Conservation (phyloP, 23 red algal genomes). For the Gracilaria vermiculophylla region DNA sequence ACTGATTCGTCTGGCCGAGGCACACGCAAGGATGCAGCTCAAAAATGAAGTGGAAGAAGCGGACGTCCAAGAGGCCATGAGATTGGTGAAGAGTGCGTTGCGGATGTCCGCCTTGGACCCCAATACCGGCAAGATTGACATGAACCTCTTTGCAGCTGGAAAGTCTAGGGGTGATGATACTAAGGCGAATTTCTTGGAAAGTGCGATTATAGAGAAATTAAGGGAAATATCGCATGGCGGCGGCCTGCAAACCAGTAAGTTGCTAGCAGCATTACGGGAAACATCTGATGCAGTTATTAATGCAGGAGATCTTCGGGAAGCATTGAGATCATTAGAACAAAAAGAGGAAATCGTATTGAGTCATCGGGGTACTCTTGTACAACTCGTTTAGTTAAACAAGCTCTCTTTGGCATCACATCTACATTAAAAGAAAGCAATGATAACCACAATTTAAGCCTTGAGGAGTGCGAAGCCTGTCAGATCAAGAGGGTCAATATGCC, state of each 20-base stretch:
- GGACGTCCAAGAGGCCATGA: constrained; percentile 93
- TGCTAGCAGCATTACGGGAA: constrained; percentile 38
- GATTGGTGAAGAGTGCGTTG: constrained; percentile 83
- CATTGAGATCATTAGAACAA: constrained; percentile 40
- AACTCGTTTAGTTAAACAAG: constrained; percentile 30
- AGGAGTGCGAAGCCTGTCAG: no score
- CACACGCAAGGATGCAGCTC: constrained; percentile 88
- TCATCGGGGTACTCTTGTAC: constrained; percentile 19
- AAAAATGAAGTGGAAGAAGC: constrained; percentile 61
- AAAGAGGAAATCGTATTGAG: constrained; percentile 45
- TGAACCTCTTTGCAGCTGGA: constrained; percentile 87
- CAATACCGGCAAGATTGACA: constrained; percentile 88
- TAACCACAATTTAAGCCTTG: no score
- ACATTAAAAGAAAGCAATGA: no score
- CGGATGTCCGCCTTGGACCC: constrained; percentile 87
- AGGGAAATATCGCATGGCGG: neutral
- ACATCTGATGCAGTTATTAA: constrained; percentile 48
- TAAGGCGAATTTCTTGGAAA: constrained; percentile 7
- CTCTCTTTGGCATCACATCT: no score
- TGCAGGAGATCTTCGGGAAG: constrained; percentile 56
- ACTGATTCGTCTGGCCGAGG: constrained; percentile 93
- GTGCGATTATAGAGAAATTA: constrained; percentile 34
- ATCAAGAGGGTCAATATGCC: no score
- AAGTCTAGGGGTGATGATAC: constrained; percentile 38
- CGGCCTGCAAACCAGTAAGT: neutral